These are phyloP conservation scores for Trichoderma brevicompactum DNA, from an alignment of 2,329 filamentous ascomycete species.

Conservation along the genomic window DNA sequence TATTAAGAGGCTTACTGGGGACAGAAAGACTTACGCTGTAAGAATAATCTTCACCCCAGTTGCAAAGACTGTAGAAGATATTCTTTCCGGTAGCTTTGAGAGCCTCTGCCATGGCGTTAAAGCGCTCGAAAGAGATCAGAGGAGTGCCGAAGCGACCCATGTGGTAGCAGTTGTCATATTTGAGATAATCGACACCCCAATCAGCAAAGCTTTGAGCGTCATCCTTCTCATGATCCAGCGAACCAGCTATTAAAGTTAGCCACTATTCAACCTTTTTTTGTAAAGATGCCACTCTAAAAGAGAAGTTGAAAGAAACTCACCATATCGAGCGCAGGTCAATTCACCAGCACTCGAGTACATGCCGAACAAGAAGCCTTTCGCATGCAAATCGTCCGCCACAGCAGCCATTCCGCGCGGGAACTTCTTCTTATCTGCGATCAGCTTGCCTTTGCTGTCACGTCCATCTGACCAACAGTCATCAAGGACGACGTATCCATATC, in stretches of 20 bases:
- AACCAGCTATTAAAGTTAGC: constrained; percentile 44
- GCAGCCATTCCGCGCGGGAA: constrained; percentile 45
- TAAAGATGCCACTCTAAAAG: background rate
- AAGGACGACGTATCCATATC: constrained; percentile 39
- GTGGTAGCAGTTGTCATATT: constrained; percentile 54
- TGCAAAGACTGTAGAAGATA: constrained; percentile 43
- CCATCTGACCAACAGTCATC: constrained; percentile 45
- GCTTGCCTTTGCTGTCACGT: constrained; percentile 34
- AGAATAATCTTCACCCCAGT: constrained; percentile 39
- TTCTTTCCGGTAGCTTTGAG: constrained; percentile 40
- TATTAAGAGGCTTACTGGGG: too few species aligned
- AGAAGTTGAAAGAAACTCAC: constrained; percentile 1
- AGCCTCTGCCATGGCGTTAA: constrained; percentile 40
- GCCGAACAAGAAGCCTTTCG: constrained; percentile 44
- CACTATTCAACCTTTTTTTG: constrained; percentile 22
- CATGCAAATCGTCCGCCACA: constrained; percentile 43
- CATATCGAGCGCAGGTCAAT: constrained; percentile 50
- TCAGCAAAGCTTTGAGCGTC: constrained; percentile 58
- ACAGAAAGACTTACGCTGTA: constrained; percentile 3
- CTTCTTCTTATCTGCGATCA: constrained; percentile 42
- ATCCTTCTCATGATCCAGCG: constrained; percentile 54
- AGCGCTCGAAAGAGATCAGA: constrained; percentile 27
- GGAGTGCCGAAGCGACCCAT: constrained; percentile 26
- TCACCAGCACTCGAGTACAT: constrained; percentile 50
- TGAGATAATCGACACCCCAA: constrained; percentile 59